Evolutionary conservation across 495 filamentous ascomycete genomes (phyloP).

Genomic region (Staphylotrichum tortipilum): DNA sequence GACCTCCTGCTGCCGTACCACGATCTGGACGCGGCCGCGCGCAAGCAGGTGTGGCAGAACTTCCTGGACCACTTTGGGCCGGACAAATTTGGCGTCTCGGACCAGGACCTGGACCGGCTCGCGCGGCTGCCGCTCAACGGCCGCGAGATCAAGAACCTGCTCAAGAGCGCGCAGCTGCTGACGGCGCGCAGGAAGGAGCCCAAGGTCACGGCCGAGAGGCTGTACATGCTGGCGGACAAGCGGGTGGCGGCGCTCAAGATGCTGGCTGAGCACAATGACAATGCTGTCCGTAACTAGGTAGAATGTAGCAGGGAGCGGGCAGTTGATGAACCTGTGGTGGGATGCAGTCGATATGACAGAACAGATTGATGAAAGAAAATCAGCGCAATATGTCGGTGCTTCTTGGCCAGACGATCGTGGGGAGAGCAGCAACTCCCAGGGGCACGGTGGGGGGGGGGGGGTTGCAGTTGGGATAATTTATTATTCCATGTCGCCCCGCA

Average conservation of each 20-base stretch:
- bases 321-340: no score
- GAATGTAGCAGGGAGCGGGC: no score
- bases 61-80: constrained; percentile 16
- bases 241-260: constrained; percentile 12
- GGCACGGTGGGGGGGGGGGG: no score
- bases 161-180: constrained; percentile 32
- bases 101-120: constrained; percentile 21
- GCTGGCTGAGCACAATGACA: constrained; percentile 3
- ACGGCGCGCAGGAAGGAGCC: neutral
- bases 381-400: no score
- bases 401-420: no score
- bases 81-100: constrained; percentile 14
- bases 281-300: no score
- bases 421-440: no score
- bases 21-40: constrained; percentile 24
- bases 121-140: constrained; percentile 21
- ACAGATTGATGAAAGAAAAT: no score
- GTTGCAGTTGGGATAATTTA: no score
- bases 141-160: constrained; percentile 39
- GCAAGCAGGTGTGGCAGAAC: constrained; percentile 20
- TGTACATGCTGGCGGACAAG: constrained; percentile 16
- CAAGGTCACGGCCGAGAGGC: constrained; percentile 6
- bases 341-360: no score
- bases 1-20: constrained; percentile 36
- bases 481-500: no score